Base-by-base conservation (phyloP, 192 early-diverging fungal genomes). In the Spizellomyces sp. region DNA sequence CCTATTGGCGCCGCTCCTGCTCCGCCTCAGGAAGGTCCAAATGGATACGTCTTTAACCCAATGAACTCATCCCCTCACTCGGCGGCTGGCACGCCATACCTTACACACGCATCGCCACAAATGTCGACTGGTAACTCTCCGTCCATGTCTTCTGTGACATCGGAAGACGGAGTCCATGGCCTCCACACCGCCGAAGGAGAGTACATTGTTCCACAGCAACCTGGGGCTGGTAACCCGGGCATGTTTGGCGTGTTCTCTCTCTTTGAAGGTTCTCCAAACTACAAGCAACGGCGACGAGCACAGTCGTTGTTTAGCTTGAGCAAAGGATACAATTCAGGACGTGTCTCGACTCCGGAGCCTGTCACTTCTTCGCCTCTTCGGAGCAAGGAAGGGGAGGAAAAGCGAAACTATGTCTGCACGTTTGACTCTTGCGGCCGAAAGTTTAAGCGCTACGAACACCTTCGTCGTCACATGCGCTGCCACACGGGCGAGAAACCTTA, bases 391-490 rank as follows among this genome's bases (percentile, higher is more conserved):
- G 22, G 22, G 47, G 65, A 70, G 42, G 64, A 69, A 19, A 52
- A 69, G n/a, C 58, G 66, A 21, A 67, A 74, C 63, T 77, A 84
- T 57, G 19, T 44, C 5, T 84, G 83, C 63, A 64, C 58, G 0
- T 58, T 72, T 68, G 50, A 27, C 52, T 56, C 42, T 10, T 84
- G 83, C 59, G 70, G 70, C 9, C 65, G 79, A 14, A 46, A 59
- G 8, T 94, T 94, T 73, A 92, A 94, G 74, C 87, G 91, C 43
- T 81, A 87, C 61, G 91, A 93, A 73, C 92, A 94, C 62, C 79
- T 94, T 14, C 87, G 89, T 58, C 80, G 92, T 9, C 92, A 94
- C 75, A 85, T 86, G 74, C 84, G 93, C 46, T 57, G 59, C 27
- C 90, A 92, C 69, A 88, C 88, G 0, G 80, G 86, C 6, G 87